A percentile compares a stretch with the other conserved stretches of the same genome.
Conservation (phyloP, 2,329 filamentous ascomycete species). For the Atkinsonella texensis region DNA sequence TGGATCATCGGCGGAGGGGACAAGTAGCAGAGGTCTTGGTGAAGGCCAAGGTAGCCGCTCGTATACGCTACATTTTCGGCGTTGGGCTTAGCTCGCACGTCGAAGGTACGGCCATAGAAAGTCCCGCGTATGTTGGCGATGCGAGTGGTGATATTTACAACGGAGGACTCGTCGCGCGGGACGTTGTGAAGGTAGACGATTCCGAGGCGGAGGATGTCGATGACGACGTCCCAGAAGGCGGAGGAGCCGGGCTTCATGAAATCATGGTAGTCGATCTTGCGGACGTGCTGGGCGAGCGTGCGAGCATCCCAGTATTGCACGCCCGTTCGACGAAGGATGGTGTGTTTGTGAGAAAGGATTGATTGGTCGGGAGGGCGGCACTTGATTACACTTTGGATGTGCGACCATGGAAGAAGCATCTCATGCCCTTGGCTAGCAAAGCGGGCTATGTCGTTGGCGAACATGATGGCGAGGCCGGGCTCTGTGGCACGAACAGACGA, state of each 20-base stretch:
- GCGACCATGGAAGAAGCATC: conserved; percentile 22
- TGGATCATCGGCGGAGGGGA: conserved; percentile 69
- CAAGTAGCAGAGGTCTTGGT: conserved; percentile 91
- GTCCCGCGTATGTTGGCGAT: conserved; percentile 75
- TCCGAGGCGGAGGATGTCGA: conserved; percentile 52
- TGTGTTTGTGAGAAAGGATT: conserved; percentile 13
- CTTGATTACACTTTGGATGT: conserved; percentile 22
- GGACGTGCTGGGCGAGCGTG: conserved; percentile 28
- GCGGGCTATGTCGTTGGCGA: conserved; percentile 35
- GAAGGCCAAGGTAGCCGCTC: conserved; percentile 66
- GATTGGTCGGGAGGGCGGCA: conserved; percentile 9
- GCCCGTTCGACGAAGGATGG: conserved; percentile 20
- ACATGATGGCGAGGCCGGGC: conserved; percentile 43
- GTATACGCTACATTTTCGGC: conserved; percentile 94
- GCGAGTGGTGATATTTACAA: conserved; percentile 55
- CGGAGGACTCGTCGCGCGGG: conserved; percentile 52
- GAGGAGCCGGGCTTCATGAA: conserved; percentile 52
- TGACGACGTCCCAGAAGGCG: conserved; percentile 47
- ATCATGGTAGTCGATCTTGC: conserved; percentile 53
- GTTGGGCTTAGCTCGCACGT: conserved; percentile 69
- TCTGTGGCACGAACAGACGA: conserved; percentile 17
- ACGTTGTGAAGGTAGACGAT: conserved; percentile 67
- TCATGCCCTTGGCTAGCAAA: conserved; percentile 16
- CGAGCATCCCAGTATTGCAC: conserved; percentile 29
- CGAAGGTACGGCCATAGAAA: conserved; percentile 86